These are phyloP conservation scores for Cladosporium sphaerospermum DNA, from an alignment of 2,329 filamentous ascomycete species.

Conservation along the genomic window DNA sequence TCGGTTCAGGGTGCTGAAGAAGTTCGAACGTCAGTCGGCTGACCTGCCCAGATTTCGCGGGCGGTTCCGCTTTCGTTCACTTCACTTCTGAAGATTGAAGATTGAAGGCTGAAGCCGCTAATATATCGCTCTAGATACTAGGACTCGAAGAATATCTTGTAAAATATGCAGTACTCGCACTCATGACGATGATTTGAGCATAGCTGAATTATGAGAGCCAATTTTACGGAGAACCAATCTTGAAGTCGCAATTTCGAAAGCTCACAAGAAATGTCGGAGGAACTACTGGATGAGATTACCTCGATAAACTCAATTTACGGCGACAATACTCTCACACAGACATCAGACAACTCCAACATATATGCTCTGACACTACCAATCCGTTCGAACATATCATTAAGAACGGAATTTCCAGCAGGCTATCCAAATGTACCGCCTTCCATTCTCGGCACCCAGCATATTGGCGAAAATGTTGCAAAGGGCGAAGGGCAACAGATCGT, in stretches of 20 bases:
- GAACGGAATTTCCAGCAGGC: conserved; percentile 60
- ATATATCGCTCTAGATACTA: not conserved
- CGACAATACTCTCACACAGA: conserved; percentile 49
- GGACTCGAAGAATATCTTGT: no score
- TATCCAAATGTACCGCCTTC: conserved; percentile 72
- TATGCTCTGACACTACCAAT: conserved; percentile 64
- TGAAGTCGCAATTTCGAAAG: not conserved
- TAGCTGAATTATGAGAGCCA: no score
- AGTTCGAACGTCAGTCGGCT: not conserved
- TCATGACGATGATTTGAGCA: no score
- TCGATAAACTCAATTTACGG: conserved; percentile 83
- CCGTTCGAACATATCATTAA: conserved; percentile 48
- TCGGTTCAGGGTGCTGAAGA: not conserved
- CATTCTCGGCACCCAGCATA: conserved; percentile 72
- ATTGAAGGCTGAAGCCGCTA: not conserved
- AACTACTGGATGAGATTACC: conserved; percentile 66
- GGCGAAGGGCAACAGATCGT: conserved; percentile 68
- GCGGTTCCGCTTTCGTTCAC: not conserved
- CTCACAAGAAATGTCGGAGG: conserved; percentile 27
- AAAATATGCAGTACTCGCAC: no score
- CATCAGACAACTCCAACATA: conserved; percentile 24
- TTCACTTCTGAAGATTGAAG: not conserved
- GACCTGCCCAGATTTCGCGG: no score
- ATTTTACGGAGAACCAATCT: not conserved
- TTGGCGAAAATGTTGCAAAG: conserved; percentile 58